Evolutionary conservation across 2,329 filamentous ascomycete genomes (phyloP).

Genomic region (Cylindrodendrum hubeiense): DNA sequence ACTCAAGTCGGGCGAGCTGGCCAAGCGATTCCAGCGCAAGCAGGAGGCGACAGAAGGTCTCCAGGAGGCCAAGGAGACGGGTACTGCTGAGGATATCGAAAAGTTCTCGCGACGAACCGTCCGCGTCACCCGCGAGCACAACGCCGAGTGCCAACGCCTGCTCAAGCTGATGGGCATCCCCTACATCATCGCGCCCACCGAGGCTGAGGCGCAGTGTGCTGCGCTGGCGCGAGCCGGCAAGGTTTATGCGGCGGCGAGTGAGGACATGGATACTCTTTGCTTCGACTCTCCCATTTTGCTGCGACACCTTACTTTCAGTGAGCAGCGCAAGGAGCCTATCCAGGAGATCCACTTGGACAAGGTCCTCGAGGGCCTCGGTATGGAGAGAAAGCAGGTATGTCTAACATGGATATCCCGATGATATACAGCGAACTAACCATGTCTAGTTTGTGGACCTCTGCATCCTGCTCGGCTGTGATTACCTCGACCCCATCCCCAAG

Average conservation of each 20-base stretch:
- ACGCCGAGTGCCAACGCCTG: constrained; percentile 90
- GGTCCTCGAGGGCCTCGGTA: constrained; percentile 86
- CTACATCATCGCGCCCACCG: constrained; percentile 94
- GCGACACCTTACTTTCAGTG: constrained; percentile 94
- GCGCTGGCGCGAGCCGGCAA: constrained; percentile 90
- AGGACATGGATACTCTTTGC: constrained; percentile 99
- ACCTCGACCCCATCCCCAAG: constrained; percentile 96
- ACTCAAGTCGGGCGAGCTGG: constrained; percentile 96
- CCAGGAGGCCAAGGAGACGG: constrained; percentile 96
- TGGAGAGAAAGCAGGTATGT: constrained; percentile 85
- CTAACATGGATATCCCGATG: not conserved
- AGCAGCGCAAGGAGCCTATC: constrained; percentile 97
- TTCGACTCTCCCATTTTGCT: constrained; percentile 93
- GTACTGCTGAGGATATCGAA: constrained; percentile 96
- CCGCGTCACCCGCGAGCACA: constrained; percentile 95
- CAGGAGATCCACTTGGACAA: constrained; percentile 92
- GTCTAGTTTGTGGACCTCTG: constrained; percentile 94
- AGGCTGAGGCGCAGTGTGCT: constrained; percentile 97
- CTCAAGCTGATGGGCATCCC: constrained; percentile 97
- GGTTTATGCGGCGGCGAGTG: constrained; percentile 95
- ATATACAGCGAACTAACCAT: constrained; percentile 25
- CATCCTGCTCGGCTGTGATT: constrained; percentile 97
- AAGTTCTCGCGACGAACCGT: constrained; percentile 96
- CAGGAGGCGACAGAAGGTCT: constrained; percentile 89
- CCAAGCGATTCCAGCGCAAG: constrained; percentile 96